Evolutionary conservation across 345 rosid genomes (phyloP).

Genomic region (Corymbia maculata): DNA sequence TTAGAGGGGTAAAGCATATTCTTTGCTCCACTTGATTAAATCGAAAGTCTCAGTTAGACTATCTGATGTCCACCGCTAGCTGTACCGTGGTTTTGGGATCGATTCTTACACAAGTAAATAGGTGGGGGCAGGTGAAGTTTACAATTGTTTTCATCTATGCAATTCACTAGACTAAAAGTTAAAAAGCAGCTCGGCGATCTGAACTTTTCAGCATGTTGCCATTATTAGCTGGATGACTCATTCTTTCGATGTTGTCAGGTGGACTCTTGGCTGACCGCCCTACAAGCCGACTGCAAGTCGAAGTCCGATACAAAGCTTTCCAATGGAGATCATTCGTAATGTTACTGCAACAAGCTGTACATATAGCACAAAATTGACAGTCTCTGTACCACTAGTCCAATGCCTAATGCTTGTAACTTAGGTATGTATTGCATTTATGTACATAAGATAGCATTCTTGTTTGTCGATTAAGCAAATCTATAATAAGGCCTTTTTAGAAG

Average conservation of each 20-base stretch:
- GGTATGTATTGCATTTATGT: conserved; percentile 24
- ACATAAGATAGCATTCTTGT: conserved; percentile 7
- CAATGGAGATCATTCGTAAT: conserved; percentile 11
- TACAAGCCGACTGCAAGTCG: conserved; percentile 40
- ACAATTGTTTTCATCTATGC: neutral
- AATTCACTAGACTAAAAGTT: neutral
- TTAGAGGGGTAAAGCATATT: neutral
- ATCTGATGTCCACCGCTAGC: neutral
- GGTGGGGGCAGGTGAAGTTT: neutral
- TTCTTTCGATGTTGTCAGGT: conserved; percentile 28
- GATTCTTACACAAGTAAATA: neutral
- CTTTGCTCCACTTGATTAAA: neutral
- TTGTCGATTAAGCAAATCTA: neutral
- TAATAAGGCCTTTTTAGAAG: neutral
- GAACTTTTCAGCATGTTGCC: neutral
- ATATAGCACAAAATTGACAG: neutral
- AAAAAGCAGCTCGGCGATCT: neutral
- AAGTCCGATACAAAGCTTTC: conserved; percentile 21
- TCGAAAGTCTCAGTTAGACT: neutral
- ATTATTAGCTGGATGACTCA: neutral
- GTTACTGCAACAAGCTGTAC: conserved; percentile 12
- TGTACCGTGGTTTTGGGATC: neutral
- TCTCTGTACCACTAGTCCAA: neutral
- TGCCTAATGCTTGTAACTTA: neutral
- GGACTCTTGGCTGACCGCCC: conserved; percentile 56